Base-by-base conservation (phyloP, 257 asterid genomes). In the Echites panduratus region DNA sequence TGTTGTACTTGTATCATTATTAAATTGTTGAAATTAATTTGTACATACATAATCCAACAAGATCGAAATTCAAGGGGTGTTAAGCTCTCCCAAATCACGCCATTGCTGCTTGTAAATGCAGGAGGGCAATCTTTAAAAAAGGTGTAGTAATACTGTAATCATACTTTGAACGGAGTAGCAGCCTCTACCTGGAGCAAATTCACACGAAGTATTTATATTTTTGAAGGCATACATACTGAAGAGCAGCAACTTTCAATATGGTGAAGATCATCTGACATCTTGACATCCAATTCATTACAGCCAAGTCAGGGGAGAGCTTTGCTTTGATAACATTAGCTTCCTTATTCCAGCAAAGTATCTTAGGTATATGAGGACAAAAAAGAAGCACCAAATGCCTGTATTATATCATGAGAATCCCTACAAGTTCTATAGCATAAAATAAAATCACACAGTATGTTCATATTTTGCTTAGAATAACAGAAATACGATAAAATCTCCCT, bases 191-290 rank as follows among this genome's bases (percentile, higher is more conserved):
- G 88, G 58, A 90, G 91, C 72, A 24, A 52, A 76, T 78, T 88
- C 54, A 86, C 24, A 22, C n/a, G 83, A 80, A 75, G 63, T 80
- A 72, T 90, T 89, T 82, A 89, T 80, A 68, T 66, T 79, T 84
- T 84, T 85, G 81, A 89, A 78, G 57, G 88, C 89, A 48, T 87
- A 97, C 89, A 48, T 87, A 97, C 70, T 80, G 89, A 75, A 93
- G 92, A 40, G 89, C 65, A 40, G 89, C 65, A 41, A 84, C 81
- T 73, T 86, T 93, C 48, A 90, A 70, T 74, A 90, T 75, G 52
- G 90, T 90, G 97, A 84, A 93, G 78, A 79, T 93, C 98, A 82
- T 90, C 97, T 11, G 96, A 84, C 78, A 93, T 63, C 78, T 80
- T 89, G 2, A 86, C 43, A 80, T 88, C 89, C 59, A 90, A 82